A percentile compares a stretch with the other conserved stretches of the same genome.
phyloP scores from a whole-genome alignment of 176 grass and related monocot species.

The Rhynchospora pubera region DNA sequence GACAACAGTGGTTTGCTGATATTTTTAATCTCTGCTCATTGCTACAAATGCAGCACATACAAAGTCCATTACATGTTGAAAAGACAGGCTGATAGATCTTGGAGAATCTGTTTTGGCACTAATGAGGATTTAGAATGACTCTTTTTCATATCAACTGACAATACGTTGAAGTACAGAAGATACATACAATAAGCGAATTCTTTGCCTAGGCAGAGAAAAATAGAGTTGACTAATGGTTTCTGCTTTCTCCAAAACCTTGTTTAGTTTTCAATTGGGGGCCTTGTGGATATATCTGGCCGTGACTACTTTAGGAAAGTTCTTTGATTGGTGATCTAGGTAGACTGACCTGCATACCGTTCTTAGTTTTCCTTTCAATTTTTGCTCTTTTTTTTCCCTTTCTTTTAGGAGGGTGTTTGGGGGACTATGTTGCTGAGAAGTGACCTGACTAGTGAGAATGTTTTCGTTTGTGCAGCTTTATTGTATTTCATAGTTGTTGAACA shows the following conservation, averaged over 20 bases:
- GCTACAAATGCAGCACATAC: slow-evolving; percentile 56
- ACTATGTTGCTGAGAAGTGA: not conserved
- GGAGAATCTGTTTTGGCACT: slow-evolving; percentile 61
- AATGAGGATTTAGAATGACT: slow-evolving; percentile 45
- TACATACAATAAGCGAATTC: not conserved
- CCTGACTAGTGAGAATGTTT: not conserved
- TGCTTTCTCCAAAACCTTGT: not conserved
- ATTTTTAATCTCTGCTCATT: not conserved
- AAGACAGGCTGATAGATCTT: slow-evolving; percentile 64
- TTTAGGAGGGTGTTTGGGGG: not conserved
- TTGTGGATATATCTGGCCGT: slow-evolving; percentile 9
- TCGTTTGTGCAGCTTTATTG: not conserved
- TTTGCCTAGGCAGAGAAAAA: not conserved
- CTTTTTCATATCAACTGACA: slow-evolving; percentile 17
- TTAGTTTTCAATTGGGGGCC: not conserved
- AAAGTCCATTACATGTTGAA: slow-evolving; percentile 65
- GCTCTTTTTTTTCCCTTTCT: not conserved
- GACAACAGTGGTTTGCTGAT: not conserved
- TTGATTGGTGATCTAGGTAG: slow-evolving; percentile 9
- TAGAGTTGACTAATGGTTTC: slow-evolving; percentile 10
- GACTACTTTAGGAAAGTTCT: not conserved
- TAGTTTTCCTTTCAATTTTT: not conserved
- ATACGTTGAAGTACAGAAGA: slow-evolving; percentile 14
- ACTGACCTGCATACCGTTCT: slow-evolving; percentile 3
- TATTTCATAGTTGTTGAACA: not conserved